Base-by-base conservation (phyloP, 805 yeast genomes). In the Ogataea paradorogensis region DNA sequence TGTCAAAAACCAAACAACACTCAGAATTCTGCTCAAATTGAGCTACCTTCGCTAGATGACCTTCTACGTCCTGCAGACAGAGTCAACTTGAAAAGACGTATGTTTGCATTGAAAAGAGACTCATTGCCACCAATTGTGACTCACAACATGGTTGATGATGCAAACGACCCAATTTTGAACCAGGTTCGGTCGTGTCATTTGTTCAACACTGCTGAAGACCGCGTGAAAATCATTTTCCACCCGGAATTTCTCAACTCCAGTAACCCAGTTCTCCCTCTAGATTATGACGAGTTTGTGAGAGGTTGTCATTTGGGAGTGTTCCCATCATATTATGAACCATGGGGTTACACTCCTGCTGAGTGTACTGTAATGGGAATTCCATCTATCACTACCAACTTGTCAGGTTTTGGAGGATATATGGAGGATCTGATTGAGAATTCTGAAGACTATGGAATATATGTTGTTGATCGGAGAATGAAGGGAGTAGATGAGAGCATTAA, bases 281-380 rank as follows among this genome's bases (percentile, higher is more conserved):
- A 91, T 64, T 91, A 91, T 63, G 99, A 91, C 62, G 99, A 91
- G 63, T 91, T 91, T 63, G 99, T 91, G 33, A 78, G 99, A 52
- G 99, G 99, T 46, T 90, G 97, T 62, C 98, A 91, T 65, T 70
- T 93, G 63, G 99, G 99, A 62, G 96, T 91, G 36, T 91, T 91
- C 82, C 99, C 99, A 35, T 88, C 96, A 0, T 91, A 91, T 67
- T 91, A 91, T 61, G 99, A 91, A 67, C 99, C 99, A 4, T 91
- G 99, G 99, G 99, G 99, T 27, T 91, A 91, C 65, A 91, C 99
- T 2, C 99, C 99, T 3, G 98, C 98, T 7, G 99, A 91, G 63
- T 93, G 99, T 70, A 91, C 99, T 0, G 99, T 93, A 16, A 91
- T 91, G 99, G 99, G 99, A 41, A 95, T 93, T 44, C 99, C 99